Conservation (phyloP, 352 stramenopile genomes). For the Pythium insidiosum region DNA sequence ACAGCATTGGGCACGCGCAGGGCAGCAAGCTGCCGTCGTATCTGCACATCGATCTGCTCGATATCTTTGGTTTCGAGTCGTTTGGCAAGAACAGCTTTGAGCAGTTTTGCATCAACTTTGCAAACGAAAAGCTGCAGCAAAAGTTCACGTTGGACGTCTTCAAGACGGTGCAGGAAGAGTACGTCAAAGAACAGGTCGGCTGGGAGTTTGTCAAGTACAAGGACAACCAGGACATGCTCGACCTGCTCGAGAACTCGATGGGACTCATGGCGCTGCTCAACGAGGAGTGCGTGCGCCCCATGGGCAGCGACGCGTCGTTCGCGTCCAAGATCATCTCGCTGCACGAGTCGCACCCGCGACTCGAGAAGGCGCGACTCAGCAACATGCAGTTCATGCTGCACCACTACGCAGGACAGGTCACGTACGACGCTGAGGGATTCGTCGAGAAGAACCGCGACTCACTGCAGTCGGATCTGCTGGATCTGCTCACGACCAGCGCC, state of each 20-base stretch:
- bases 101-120: slow-evolving; percentile 96
- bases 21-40: slow-evolving; percentile 29
- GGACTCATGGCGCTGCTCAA: slow-evolving; percentile 87
- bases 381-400: slow-evolving; percentile 75
- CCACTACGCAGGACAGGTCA: slow-evolving; percentile 78
- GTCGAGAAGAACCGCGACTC: slow-evolving; percentile 88
- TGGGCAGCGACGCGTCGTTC: slow-evolving; percentile 82
- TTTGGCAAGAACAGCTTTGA: slow-evolving; percentile 93
- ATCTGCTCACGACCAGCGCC: slow-evolving; percentile 56
- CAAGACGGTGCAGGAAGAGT: slow-evolving; percentile 84
- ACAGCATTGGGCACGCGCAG: slow-evolving; percentile 53
- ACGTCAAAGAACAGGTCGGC: slow-evolving; percentile 53
- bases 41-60: slow-evolving; percentile 91
- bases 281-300: slow-evolving; percentile 86
- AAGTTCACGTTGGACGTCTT: slow-evolving; percentile 87
- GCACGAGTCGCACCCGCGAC: slow-evolving; percentile 68
- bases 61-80: slow-evolving; percentile 97
- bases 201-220: slow-evolving; percentile 82
- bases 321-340: slow-evolving; percentile 83
- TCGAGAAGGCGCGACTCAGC: slow-evolving; percentile 69
- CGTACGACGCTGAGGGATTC: slow-evolving; percentile 75
- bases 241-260: slow-evolving; percentile 86
- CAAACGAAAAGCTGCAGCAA: slow-evolving; percentile 93
- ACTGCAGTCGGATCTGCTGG: slow-evolving; percentile 67
- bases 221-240: slow-evolving; percentile 89